These are phyloP conservation scores for Umbilicaria muhlenbergii DNA, from an alignment of 495 filamentous ascomycete genomes.

Conservation along the genomic window DNA sequence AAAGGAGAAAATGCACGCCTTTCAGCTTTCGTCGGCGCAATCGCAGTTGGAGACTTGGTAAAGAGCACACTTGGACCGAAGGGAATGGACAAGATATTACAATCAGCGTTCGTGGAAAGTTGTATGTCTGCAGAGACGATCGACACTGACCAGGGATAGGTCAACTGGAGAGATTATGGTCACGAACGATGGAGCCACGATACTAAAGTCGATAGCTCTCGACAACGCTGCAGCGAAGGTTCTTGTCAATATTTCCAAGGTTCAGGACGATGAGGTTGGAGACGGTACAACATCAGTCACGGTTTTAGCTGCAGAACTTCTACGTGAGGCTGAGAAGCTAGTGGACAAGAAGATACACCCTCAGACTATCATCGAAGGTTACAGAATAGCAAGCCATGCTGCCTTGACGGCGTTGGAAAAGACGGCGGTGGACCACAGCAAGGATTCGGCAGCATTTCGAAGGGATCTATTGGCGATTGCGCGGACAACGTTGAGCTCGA, in stretches of 20 bases:
- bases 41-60: conserved; percentile 90
- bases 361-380: conserved; percentile 98
- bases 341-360: conserved; percentile 97
- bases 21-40: conserved; percentile 90
- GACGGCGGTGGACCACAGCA: conserved; percentile 76
- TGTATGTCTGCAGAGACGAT: not conserved
- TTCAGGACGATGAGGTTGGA: conserved; percentile 96
- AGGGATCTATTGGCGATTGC: conserved; percentile 84
- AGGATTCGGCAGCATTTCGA: conserved; percentile 65
- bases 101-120: conserved; percentile 61
- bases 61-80: conserved; percentile 96
- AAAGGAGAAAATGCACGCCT: conserved; percentile 99
- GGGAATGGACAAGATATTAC: conserved; percentile 99
- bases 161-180: conserved; percentile 96
- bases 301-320: conserved; percentile 84
- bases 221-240: conserved; percentile 97
- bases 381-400: conserved; percentile 85
- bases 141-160: conserved; percentile 26
- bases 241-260: conserved; percentile 97
- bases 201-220: conserved; percentile 95
- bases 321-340: conserved; percentile 92
- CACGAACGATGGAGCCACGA: conserved; percentile 96
- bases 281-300: conserved; percentile 89
- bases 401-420: conserved; percentile 72
- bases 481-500: conserved; percentile 93